Conservation (phyloP, 345 rosid species). For the Ailanthus altissimus region DNA sequence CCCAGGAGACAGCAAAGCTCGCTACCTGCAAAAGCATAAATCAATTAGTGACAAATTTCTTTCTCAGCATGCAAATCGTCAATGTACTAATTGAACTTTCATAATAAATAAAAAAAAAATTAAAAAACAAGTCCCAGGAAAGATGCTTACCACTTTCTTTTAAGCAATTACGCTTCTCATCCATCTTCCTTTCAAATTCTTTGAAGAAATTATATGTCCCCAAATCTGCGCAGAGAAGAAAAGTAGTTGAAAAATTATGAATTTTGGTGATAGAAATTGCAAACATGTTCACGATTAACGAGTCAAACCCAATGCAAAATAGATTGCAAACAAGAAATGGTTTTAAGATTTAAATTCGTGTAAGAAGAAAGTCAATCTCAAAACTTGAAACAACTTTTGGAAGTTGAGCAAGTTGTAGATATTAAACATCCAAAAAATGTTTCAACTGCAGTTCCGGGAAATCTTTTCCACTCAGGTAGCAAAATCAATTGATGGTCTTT, state of each 20-base stretch:
- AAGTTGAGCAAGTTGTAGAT: conserved; percentile 10
- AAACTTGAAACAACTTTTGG: not conserved
- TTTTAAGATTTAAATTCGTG: not conserved
- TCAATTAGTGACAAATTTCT: conserved; percentile 19
- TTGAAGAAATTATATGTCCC: conserved; percentile 63
- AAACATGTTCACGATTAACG: not conserved
- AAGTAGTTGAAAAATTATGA: conserved; percentile 21
- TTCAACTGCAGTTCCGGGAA: not conserved
- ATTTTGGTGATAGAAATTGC: not conserved
- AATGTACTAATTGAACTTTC: not conserved
- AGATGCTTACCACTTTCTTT: conserved; percentile 69
- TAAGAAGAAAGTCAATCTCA: not conserved
- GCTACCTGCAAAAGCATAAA: conserved; percentile 51
- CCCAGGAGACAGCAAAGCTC: conserved; percentile 98
- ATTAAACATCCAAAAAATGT: conserved; percentile 4
- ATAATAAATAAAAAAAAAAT: not conserved
- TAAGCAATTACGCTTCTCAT: conserved; percentile 71
- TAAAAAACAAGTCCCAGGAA: not conserved
- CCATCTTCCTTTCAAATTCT: conserved; percentile 79
- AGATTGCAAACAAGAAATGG: conserved; percentile 7
- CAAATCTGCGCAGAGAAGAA: conserved; percentile 57
- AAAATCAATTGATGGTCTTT: not conserved
- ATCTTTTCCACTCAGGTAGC: not conserved
- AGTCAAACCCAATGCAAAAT: not conserved
- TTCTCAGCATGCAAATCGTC: conserved; percentile 3